Base-by-base conservation (phyloP, 768 basidiomycete species). In the Termitomyces sp. region DNA sequence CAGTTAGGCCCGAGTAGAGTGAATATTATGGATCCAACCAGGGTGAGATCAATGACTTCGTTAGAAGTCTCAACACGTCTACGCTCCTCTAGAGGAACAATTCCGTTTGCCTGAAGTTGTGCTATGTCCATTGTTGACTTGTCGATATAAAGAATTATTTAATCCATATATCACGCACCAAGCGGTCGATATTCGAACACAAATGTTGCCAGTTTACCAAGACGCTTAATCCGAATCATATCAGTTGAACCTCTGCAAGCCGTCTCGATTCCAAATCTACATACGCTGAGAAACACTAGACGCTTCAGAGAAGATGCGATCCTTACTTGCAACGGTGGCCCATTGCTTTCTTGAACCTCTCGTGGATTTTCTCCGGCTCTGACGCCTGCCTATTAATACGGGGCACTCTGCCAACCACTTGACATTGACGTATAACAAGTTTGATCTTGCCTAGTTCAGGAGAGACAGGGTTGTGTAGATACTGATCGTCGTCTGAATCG, bases 401-500 rank as follows among this genome's bases (percentile, higher is more conserved):
- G 29, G 29, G 29, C 29, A 4, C 9, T 9, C 5, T 29, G 9
- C 29, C 29, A 29, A 9, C 29, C 11, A 52, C 10, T 43, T 53
- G 20, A 12, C 44, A 53, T n/a, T 31, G 36, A 4, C 29, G 15
- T 7, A 62, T 53, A 2, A 45, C 52, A 9, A 62, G 53, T 27
- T 56, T 62, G 16, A 62, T 62, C 7, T 54, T 52, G 2, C 61
- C 61, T 3, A 62, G 42, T 6, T 58, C 52, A 2, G 53, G 33
- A 29, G 54, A 52, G 5, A 23, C n/a, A 7, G 53, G 40, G 7
- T 25, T n/a, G 12, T 56, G 32, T 10, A 64, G 38, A 43, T 54
- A 64, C 0, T 35, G 20, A 23, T 66, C 64, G n/a, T 66, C 64
- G 35, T 66, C 64, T 66, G 42, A 2, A 46, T 29, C 29, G 9